These are phyloP conservation scores for Dryas octopetala DNA, from an alignment of 306 rosid genomes.

Conservation along the genomic window DNA sequence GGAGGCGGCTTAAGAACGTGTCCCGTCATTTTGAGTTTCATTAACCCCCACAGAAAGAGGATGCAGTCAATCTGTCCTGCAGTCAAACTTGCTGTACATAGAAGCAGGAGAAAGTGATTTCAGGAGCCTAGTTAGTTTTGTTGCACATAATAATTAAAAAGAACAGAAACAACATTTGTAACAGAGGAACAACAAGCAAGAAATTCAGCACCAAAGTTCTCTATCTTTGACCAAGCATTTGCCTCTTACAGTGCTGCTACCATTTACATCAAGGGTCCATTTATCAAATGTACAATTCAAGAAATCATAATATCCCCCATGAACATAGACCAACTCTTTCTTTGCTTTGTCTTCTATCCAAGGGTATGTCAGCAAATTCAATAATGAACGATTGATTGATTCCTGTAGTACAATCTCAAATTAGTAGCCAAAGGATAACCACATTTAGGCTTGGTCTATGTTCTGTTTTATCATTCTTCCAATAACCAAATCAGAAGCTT, in stretches of 20 bases:
- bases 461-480: not conserved
- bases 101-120: no score
- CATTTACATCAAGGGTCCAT: conserved; percentile 69
- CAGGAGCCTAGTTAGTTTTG: no score
- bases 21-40: no score
- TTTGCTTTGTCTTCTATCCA: conserved; percentile 76
- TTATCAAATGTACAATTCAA: conserved; percentile 78
- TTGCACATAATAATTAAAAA: no score
- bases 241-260: conserved; percentile 18
- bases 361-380: conserved; percentile 78
- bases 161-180: no score
- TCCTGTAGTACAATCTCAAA: conserved; percentile 50
- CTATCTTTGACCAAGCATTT: conserved; percentile 45
- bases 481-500: no score
- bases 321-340: conserved; percentile 53
- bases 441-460: not conserved
- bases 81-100: no score
- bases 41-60: no score
- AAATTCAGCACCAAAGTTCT: conserved; percentile 54
- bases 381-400: conserved; percentile 63
- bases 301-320: conserved; percentile 81
- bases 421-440: not conserved
- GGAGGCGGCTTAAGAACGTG: no score
- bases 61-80: no score
- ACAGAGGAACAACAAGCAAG: not conserved